A percentile compares a stretch with the other conserved stretches of the same genome.
These are phyloP conservation scores for Solanum stenotomum DNA, from an alignment of 257 asterid species.

Conservation along the genomic window DNA sequence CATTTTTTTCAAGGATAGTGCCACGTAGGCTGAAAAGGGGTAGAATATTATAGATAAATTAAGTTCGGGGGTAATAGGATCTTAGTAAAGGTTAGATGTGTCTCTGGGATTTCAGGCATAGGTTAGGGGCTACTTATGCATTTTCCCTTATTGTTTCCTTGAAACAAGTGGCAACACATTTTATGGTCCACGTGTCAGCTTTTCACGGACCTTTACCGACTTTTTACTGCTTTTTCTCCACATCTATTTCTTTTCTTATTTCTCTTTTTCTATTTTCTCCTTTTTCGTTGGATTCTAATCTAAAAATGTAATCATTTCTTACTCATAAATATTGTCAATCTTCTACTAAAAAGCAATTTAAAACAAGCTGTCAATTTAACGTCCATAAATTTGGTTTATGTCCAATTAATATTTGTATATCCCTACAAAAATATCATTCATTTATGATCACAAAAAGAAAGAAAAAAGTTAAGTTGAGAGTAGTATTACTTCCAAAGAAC, in stretches of 20 bases:
- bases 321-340: not conserved
- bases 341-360: not conserved
- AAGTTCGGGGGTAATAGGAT: too few species aligned
- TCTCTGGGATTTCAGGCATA: too few species aligned
- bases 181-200: not conserved
- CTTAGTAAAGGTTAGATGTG: too few species aligned
- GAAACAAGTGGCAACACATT: not conserved
- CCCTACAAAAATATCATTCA: not conserved
- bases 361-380: not conserved
- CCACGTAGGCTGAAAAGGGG: too few species aligned
- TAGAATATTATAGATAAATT: too few species aligned
- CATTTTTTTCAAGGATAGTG: too few species aligned
- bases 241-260: not conserved
- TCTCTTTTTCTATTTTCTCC: not conserved
- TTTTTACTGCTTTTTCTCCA: not conserved
- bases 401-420: not conserved
- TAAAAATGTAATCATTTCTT: not conserved
- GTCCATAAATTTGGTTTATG: not conserved
- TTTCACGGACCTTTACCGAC: not conserved
- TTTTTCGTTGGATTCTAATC: not conserved
- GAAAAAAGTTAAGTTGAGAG: not conserved
- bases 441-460: not conserved
- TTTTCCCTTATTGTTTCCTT: too few species aligned
- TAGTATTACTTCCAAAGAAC: conserved; percentile 8
- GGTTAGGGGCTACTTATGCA: too few species aligned